Evolutionary conservation across 2,329 filamentous ascomycete species (phyloP).

Genomic region (Venturiaceae sp.): DNA sequence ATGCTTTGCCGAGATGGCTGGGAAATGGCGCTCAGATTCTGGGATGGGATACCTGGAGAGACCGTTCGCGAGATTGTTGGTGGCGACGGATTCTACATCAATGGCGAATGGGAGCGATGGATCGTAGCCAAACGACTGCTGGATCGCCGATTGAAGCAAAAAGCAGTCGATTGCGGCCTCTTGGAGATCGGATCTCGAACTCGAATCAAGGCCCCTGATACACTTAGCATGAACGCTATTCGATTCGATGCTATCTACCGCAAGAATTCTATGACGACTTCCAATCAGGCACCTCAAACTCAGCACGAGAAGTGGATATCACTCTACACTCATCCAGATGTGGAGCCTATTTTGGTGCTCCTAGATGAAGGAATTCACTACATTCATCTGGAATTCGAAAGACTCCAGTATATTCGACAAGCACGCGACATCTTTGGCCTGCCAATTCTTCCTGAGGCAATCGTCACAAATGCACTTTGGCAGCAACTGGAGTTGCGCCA

Average conservation of each 20-base stretch:
- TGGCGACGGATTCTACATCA: constrained; percentile 48
- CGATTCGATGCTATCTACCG: constrained; percentile 44
- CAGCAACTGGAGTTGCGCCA: constrained; percentile 48
- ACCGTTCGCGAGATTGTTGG: constrained; percentile 49
- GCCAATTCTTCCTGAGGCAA: constrained; percentile 44
- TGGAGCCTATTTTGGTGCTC: constrained; percentile 45
- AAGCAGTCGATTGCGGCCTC: constrained; percentile 38
- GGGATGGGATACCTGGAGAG: constrained; percentile 49
- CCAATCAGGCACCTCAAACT: constrained; percentile 20
- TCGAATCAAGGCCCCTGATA: constrained; percentile 36
- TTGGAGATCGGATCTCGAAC: constrained; percentile 32
- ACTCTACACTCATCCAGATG: constrained; percentile 43
- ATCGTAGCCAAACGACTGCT: constrained; percentile 44
- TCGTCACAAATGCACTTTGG: constrained; percentile 47
- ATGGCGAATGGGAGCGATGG: constrained; percentile 49
- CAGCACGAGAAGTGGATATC: constrained; percentile 32
- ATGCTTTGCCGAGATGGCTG: constrained; percentile 49
- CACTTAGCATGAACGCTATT: constrained; percentile 39
- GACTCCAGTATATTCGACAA: constrained; percentile 43
- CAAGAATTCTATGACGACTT: constrained; percentile 28
- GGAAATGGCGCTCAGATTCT: constrained; percentile 44
- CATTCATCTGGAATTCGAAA: constrained; percentile 49
- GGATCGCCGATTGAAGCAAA: constrained; percentile 38
- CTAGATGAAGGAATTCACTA: constrained; percentile 52
- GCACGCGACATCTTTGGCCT: constrained; percentile 43